A percentile compares a stretch with the other conserved stretches of the same genome.
Conservation (phyloP, 225 moss, liverwort and hornwort species). For the Bryum argenteum region DNA sequence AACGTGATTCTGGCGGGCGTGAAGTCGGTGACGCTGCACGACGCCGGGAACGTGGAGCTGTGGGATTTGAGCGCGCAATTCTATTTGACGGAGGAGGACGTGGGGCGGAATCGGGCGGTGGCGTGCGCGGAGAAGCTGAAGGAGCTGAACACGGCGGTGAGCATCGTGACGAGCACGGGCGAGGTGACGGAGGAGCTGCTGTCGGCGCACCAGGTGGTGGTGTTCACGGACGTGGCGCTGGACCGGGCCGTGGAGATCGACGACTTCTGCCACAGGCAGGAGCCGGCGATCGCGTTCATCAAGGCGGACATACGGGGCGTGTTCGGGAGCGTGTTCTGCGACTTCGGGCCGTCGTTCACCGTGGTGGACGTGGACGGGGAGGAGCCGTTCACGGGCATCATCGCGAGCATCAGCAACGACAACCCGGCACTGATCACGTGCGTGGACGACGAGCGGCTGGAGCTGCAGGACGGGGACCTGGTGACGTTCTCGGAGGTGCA, state of each 20-base stretch:
- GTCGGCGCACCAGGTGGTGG: conserved; percentile 62
- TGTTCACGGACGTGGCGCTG: conserved; percentile 67
- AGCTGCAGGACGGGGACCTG: conserved; percentile 96
- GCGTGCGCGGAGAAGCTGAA: conserved; percentile 82
- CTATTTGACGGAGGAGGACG: conserved; percentile 66
- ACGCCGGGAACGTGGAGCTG: conserved; percentile 64
- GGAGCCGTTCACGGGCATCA: conserved; percentile 87
- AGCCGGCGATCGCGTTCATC: conserved; percentile 87
- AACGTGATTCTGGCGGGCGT: conserved; percentile 90
- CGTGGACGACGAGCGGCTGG: conserved; percentile 93
- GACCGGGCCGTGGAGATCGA: conserved; percentile 73
- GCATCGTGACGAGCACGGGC: conserved; percentile 47
- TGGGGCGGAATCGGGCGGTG: conserved; percentile 76
- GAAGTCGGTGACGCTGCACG: conserved; percentile 82
- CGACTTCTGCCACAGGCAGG: conserved; percentile 76
- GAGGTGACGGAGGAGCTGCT: conserved; percentile 72
- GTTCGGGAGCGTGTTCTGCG: conserved; percentile 90
- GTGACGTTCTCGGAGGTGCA: conserved; percentile 89
- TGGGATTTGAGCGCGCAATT: conserved; percentile 85
- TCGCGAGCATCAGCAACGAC: conserved; percentile 89
- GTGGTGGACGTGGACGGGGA: conserved; percentile 90
- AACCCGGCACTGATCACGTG: conserved; percentile 89
- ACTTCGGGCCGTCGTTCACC: conserved; percentile 87
- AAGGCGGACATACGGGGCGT: conserved; percentile 81
- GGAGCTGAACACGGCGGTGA: conserved; percentile 81